Conservation (phyloP, 2,329 filamentous ascomycete genomes). For the Cadophora luteo-olivacea region DNA sequence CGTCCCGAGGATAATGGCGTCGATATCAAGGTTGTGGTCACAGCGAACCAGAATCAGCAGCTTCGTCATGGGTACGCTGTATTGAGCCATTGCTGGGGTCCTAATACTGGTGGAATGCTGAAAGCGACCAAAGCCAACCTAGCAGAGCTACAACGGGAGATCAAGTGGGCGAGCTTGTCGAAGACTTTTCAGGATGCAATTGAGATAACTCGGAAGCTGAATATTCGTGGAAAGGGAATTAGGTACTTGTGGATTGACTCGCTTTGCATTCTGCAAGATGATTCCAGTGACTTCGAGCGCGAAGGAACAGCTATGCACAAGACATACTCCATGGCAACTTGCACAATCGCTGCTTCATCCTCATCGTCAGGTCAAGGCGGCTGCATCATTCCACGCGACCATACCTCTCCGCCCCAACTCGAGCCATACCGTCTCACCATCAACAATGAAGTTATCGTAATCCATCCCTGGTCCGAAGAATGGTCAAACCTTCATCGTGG, state of each 20-base stretch:
- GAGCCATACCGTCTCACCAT: neutral
- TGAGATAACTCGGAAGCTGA: neutral
- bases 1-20: neutral
- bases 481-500: neutral
- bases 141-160: neutral
- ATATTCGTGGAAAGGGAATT: neutral
- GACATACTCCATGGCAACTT: neutral
- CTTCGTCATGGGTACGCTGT: neutral
- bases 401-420: neutral
- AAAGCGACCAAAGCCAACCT: neutral
- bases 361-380: neutral
- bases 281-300: neutral
- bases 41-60: neutral
- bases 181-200: slow-evolving; percentile 13
- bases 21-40: slow-evolving; percentile 4
- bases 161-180: neutral
- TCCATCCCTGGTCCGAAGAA: neutral
- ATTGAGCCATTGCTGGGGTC: slow-evolving; percentile 3
- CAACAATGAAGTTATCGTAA: neutral
- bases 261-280: neutral
- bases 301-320: neutral
- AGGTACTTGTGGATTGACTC: slow-evolving; percentile 2
- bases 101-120: neutral
- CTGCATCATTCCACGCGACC: neutral
- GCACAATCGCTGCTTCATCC: neutral